A percentile compares a stretch with the other conserved stretches of the same genome.
phyloP scores from a whole-genome alignment of 345 rosid species.

The Lepidium sativum region DNA sequence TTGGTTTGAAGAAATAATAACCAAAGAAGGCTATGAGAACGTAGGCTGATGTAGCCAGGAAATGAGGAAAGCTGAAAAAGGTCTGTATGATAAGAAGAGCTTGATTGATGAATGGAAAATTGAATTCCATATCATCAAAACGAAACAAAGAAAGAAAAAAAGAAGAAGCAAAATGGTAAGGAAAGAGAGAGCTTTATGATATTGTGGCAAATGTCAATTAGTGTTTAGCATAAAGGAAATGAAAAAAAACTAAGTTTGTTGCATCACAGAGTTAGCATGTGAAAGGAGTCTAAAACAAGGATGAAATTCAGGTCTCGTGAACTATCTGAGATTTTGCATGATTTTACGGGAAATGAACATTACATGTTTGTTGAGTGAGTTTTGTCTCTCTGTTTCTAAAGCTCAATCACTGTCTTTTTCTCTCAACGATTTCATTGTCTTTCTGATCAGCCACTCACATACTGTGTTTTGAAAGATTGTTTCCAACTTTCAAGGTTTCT shows the following conservation, averaged over 20 bases:
- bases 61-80: slow-evolving; percentile 7
- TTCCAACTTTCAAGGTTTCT: neutral
- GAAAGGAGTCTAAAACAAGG: slow-evolving; percentile 4
- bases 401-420: neutral
- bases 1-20: slow-evolving; percentile 23
- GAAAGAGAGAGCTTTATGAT: neutral
- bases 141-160: neutral
- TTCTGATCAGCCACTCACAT: neutral
- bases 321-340: neutral
- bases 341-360: neutral
- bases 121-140: slow-evolving; percentile 1
- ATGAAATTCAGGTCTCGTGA: slow-evolving; percentile 15
- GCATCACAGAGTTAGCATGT: slow-evolving; percentile 27
- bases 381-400: neutral
- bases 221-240: slow-evolving; percentile 4
- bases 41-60: slow-evolving; percentile 8
- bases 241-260: neutral
- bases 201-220: neutral
- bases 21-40: slow-evolving; percentile 10
- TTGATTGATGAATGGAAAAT: slow-evolving; percentile 2
- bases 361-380: slow-evolving; percentile 15
- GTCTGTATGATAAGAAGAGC: neutral
- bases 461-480: neutral
- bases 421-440: neutral
- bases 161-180: slow-evolving; percentile 9